Evolutionary conservation across 2,329 filamentous ascomycete genomes (phyloP), one percentile per base, ranked within the genome.

Genomic region (Aspergillus latus): DNA sequence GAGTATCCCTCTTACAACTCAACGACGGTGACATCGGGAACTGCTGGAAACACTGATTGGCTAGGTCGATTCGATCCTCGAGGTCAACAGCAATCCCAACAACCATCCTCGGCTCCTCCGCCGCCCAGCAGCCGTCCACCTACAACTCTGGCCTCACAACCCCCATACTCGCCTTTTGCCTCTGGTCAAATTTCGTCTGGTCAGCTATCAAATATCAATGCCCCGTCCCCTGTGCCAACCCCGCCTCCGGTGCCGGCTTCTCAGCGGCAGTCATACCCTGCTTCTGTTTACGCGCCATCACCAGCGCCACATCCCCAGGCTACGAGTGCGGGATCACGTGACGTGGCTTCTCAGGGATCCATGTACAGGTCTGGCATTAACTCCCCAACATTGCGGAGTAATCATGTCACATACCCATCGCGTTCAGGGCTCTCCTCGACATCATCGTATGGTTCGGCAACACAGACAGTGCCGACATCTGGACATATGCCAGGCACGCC

Each of bases 21-120:
- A 15, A 55, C 66, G 11, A 53, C 67, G 15, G 66, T 62, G 13
- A 52, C 62, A 37, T 62, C 71, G 8, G 64, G 62, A 30, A 50
- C 66, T 11, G 63, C 71, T 5, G 63, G 67, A 7, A 72, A 64
- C 52, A 72, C 71, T 53, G 74, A 76, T 55, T 76, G 74, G 74
- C 73, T 76, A 66, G 72, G 73, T 44, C 68, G 73, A 40, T 75
- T 76, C 55, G 74, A 76, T 56, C 74, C 74, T 26, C 62, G 74
- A 50, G 69, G 68, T 26, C 73, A 74, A 49, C 69, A 70, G 15
- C 65, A 64, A 39, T 53, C 63, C 3, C 69, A 64, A 52, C 57
- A 61, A 3, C 64, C 63, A 21, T 64, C 63, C 28, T 60, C 51
- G 28, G 59, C 58, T 44, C 64, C 64, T n/a, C 66, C 62, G 16